A percentile compares a stretch with the other conserved stretches of the same genome.
These are phyloP conservation scores for Boletus barrowsii DNA, from an alignment of 768 basidiomycete species.

Conservation along the genomic window DNA sequence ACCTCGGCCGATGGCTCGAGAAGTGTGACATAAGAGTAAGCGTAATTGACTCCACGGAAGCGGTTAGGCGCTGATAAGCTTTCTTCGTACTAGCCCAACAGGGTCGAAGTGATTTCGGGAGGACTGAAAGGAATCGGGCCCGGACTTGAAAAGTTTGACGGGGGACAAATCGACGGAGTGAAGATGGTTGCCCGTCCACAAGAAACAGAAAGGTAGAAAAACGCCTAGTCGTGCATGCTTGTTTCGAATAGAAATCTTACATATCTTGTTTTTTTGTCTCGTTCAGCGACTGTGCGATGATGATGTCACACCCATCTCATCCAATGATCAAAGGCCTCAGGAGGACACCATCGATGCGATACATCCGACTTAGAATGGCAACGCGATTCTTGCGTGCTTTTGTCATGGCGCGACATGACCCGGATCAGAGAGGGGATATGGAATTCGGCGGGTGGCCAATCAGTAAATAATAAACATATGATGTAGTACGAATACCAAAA, in stretches of 20 bases:
- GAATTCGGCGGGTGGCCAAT: conserved; percentile 32
- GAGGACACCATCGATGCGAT: conserved; percentile 32
- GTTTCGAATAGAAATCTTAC: conserved; percentile 25
- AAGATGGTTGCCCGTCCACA: conserved; percentile 45
- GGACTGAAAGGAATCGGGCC: conserved; percentile 42
- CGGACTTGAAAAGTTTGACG: conserved; percentile 41
- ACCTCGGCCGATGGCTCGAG: conserved; percentile 29
- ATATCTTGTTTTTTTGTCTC: conserved; percentile 14
- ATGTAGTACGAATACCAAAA: conserved; percentile 13
- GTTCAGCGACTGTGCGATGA: conserved; percentile 23
- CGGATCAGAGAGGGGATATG: conserved; percentile 24
- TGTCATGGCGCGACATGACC: conserved; percentile 29
- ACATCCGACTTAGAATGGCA: conserved; percentile 30
- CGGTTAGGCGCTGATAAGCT: not conserved
- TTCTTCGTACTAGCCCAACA: conserved; percentile 37
- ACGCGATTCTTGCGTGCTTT: conserved; percentile 30
- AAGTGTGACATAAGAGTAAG: conserved; percentile 32
- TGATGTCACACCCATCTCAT: conserved; percentile 13
- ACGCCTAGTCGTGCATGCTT: conserved; percentile 15
- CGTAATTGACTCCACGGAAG: not conserved
- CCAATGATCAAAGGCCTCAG: conserved; percentile 25
- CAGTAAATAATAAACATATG: conserved; percentile 24
- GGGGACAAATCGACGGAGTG: conserved; percentile 40
- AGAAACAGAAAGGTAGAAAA: conserved; percentile 39
- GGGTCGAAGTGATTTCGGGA: conserved; percentile 37